These are phyloP conservation scores for Glaciozyma martinii DNA, from an alignment of 768 basidiomycete species.

Conservation along the genomic window DNA sequence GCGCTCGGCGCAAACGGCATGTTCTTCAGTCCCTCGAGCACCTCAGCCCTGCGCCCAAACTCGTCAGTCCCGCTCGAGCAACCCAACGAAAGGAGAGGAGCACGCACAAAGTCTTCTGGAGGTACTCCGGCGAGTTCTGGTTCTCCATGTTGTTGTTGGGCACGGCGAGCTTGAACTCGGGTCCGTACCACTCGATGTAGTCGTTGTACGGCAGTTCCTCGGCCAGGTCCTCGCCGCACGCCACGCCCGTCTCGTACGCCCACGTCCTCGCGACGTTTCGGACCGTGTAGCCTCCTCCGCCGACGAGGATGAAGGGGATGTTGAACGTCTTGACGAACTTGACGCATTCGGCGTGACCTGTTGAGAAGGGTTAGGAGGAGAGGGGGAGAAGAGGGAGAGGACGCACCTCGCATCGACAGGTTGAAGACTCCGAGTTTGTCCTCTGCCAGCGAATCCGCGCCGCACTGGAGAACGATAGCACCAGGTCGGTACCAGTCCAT, in stretches of 20 bases:
- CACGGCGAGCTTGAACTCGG: conserved; percentile 86
- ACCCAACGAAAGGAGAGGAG: background rate
- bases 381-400: background rate
- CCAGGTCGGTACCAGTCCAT: conserved; percentile 80
- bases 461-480: conserved; percentile 86
- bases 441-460: conserved; percentile 86
- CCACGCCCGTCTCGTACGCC: conserved; percentile 95
- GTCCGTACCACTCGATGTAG: conserved; percentile 97
- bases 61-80: background rate
- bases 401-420: conserved; percentile 65
- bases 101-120: conserved; percentile 67
- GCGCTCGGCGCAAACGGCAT: conserved; percentile 73
- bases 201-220: conserved; percentile 74
- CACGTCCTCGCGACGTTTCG: conserved; percentile 91
- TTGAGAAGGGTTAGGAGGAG: background rate
- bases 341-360: conserved; percentile 83
- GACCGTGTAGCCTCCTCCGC: conserved; percentile 94
- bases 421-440: conserved; percentile 97
- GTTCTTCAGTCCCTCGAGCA: conserved; percentile 52
- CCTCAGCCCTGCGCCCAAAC: conserved; percentile 42
- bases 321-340: conserved; percentile 72
- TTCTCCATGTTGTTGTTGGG: conserved; percentile 90
- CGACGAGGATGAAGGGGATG: conserved; percentile 79
- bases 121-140: conserved; percentile 68
- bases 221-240: conserved; percentile 71